Evolutionary conservation across 345 rosid species (phyloP), one percentile per base, ranked within the genome.

Genomic region (Draba incana): DNA sequence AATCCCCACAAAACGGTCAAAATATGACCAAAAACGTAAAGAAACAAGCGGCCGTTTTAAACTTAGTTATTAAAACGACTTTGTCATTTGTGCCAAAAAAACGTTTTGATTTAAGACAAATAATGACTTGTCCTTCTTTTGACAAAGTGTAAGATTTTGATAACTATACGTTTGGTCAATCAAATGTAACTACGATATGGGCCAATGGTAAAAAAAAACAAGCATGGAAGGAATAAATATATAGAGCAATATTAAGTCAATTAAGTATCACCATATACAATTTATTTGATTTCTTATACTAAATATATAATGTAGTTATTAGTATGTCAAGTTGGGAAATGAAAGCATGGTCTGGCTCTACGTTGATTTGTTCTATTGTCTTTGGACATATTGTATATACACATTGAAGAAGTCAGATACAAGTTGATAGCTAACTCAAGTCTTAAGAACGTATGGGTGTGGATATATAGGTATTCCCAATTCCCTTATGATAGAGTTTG

Each of bases 281-380:
- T 50, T 3, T 42, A 43, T 30, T 12, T 27, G 3, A 12, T 12
- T 0, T 14, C 30, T 27, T 10, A 28, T 54, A 30, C 30, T 24
- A 37, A 12, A 46, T 56, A 39, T 64, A 58, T 57, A 70, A 59
- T 41, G 44, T 51, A 53, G 48, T 52, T 53, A 52, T 41, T 70
- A 70, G 66, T 57, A 43, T 66, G 62, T 52, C 62, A 66, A 73
- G 64, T 59, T 74, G 72, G 14, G 50, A 44, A 59, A 66, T 66
- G 60, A 49, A 31, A 57, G 15, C 66, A 65, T 72, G 66, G 57
- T 63, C 57, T 63, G 37, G n/a, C 12, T 52, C 27, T 44, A 1
- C 27, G 62, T 38, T 49, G 72, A 48, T 45, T 71, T 27, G 10
- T 38, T 47, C 70, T 14, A 37, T 30, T 38, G 5, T 27, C 12